phyloP scores from a whole-genome alignment of 345 rosid species.

The Brassica rapa region DNA sequence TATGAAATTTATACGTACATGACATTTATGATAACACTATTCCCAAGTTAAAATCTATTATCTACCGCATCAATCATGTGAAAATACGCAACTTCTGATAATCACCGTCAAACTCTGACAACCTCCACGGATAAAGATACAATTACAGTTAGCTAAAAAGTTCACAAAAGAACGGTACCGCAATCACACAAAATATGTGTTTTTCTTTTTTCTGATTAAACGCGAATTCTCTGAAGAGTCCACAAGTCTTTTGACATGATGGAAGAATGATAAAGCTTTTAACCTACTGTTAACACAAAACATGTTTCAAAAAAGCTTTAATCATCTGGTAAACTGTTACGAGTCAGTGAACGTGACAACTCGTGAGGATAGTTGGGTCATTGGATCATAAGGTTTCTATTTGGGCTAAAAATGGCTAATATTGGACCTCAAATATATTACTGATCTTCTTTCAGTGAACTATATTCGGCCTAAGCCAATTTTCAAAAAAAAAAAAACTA shows the following conservation, averaged over 20 bases:
- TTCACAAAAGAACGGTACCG: not conserved
- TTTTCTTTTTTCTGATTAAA: not conserved
- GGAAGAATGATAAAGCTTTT: not conserved
- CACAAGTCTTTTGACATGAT: not conserved
- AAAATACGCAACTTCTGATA: not conserved
- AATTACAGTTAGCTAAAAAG: not conserved
- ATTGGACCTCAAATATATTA: not conserved
- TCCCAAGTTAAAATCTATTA: not conserved
- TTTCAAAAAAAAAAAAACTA: not conserved
- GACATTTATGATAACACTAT: not conserved
- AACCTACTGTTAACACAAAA: not conserved
- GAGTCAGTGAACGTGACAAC: not conserved
- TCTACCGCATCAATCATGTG: not conserved
- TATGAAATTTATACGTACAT: not conserved
- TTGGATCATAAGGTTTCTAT: not conserved
- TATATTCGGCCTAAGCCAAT: not conserved
- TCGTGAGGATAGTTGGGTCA: not conserved
- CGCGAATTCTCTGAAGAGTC: not conserved
- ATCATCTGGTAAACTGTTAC: not conserved
- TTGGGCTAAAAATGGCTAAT: not conserved
- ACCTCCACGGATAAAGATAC: not conserved
- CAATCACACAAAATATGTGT: not conserved
- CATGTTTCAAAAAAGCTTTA: not conserved
- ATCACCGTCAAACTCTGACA: constrained; percentile 2
- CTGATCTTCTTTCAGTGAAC: not conserved